A percentile compares a stretch with the other conserved stretches of the same genome.
These are phyloP conservation scores for Dryas alaskensis DNA, from an alignment of 306 rosid genomes.

Conservation along the genomic window DNA sequence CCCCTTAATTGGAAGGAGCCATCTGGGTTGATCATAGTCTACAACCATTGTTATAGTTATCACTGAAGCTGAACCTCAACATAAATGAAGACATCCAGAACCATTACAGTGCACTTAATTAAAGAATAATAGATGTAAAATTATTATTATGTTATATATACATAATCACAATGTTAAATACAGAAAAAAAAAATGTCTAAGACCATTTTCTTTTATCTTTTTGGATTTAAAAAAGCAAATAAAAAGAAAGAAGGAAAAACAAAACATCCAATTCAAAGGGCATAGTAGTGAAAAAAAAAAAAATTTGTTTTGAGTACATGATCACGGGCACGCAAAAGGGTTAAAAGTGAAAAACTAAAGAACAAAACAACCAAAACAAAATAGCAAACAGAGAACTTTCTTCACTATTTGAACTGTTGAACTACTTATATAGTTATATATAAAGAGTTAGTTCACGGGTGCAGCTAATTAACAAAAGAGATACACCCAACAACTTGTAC, in stretches of 20 bases:
- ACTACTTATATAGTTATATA: neutral
- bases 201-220: neutral
- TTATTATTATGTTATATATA: neutral
- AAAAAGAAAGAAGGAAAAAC: neutral
- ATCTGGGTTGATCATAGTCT: neutral
- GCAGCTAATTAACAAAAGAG: constrained; percentile 1
- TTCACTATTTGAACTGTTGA: constrained; percentile 8
- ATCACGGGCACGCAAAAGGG: neutral
- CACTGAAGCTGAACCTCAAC: neutral
- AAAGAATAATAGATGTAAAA: neutral
- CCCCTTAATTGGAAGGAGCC: constrained; percentile 1
- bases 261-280: neutral
- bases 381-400: neutral
- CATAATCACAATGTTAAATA: neutral
- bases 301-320: constrained; percentile 5
- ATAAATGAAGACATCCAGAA: neutral
- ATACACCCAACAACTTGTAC: neutral
- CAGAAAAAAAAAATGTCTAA: neutral
- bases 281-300: neutral
- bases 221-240: neutral
- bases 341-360: neutral
- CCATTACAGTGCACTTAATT: neutral
- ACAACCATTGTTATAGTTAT: neutral
- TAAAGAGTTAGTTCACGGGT: constrained; percentile 14
- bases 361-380: neutral